Percentiles rank a stretch among this genome's conserved stretches.
Evolutionary conservation across 1,284 basidiomycete species (phyloP).

Genomic region (Cutaneotrichosporon cavernicola): DNA sequence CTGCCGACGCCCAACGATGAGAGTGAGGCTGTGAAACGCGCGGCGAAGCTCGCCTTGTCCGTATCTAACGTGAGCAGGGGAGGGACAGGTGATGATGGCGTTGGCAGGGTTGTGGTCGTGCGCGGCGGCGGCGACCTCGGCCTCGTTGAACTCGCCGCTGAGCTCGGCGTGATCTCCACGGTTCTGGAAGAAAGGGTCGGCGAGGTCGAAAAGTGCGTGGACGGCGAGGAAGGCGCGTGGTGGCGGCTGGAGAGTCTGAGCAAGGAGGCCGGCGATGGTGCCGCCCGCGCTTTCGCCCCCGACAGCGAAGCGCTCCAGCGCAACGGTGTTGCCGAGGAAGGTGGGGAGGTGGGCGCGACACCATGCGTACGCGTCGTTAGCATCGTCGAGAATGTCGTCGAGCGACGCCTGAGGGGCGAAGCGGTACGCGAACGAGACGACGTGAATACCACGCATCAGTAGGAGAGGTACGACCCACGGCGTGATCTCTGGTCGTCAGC

Average conservation of each 20-base stretch:
- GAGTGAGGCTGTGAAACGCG: constrained; percentile 3
- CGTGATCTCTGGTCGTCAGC: constrained; percentile 9
- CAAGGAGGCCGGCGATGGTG: constrained; percentile 23
- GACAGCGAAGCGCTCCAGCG: constrained; percentile 30
- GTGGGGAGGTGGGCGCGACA: constrained; percentile 18
- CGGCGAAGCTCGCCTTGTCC: constrained; percentile 3
- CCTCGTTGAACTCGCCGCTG: constrained; percentile 21
- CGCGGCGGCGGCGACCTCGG: constrained; percentile 26
- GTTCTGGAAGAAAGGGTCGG: constrained; percentile 21
- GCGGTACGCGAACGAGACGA: constrained; percentile 26
- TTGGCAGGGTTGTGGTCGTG: constrained; percentile 14
- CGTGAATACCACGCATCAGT: constrained; percentile 15
- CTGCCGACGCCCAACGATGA: constrained; percentile 19
- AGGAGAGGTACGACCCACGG: constrained; percentile 26
- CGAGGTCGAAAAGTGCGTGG: constrained; percentile 33
- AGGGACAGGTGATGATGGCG: constrained; percentile 13
- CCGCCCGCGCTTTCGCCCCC: constrained; percentile 42
- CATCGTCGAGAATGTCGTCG: constrained; percentile 24
- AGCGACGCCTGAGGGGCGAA: constrained; percentile 21
- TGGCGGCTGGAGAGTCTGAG: constrained; percentile 19
- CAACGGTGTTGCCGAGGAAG: constrained; percentile 19
- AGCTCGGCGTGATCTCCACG: background rate
- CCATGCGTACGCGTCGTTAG: constrained; percentile 21
- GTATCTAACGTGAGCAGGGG: background rate
- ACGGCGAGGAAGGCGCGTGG: constrained; percentile 34